These are phyloP conservation scores for Quercus alba DNA, from an alignment of 306 rosid species.

Conservation along the genomic window DNA sequence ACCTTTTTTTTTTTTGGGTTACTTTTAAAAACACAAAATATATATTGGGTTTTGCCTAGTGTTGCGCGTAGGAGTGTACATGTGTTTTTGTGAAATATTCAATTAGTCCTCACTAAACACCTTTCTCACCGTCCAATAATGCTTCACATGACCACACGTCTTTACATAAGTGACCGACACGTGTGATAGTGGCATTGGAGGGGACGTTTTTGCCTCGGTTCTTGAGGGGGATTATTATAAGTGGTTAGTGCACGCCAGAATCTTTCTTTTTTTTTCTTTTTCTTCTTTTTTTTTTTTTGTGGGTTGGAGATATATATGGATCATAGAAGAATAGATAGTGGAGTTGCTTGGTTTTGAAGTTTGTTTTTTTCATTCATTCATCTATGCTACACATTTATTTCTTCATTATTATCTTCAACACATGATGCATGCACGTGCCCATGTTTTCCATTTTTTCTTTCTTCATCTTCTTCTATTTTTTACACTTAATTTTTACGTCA, in stretches of 20 bases:
- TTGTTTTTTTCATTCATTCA: conserved; percentile 27
- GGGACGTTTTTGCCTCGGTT: conserved; percentile 32
- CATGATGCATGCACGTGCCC: conserved; percentile 42
- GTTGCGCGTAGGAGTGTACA: conserved; percentile 3
- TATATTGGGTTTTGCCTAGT: conserved; percentile 4
- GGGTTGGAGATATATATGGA: conserved; percentile 15
- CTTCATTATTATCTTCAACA: conserved; percentile 18
- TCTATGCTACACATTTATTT: not conserved
- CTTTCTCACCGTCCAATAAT: conserved; percentile 68
- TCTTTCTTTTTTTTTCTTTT: conserved; percentile 27
- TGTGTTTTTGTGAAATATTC: conserved; percentile 18
- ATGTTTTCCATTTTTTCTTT: conserved; percentile 3
- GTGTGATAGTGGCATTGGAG: conserved; percentile 34
- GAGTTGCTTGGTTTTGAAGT: conserved; percentile 68
- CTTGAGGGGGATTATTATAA: conserved; percentile 40
- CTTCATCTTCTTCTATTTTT: too few species aligned
- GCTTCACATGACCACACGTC: conserved; percentile 64
- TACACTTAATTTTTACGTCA: too few species aligned
- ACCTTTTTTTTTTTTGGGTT: not conserved
- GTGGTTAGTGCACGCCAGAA: conserved; percentile 72
- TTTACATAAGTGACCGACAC: conserved; percentile 46
- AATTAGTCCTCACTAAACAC: conserved; percentile 20
- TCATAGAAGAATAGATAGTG: conserved; percentile 11
- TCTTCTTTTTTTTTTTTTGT: not conserved
- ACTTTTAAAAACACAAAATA: not conserved